Evolutionary conservation across 805 yeast genomes (phyloP), one percentile per base, ranked within the genome.

Genomic region (Teunomyces gatunensis): DNA sequence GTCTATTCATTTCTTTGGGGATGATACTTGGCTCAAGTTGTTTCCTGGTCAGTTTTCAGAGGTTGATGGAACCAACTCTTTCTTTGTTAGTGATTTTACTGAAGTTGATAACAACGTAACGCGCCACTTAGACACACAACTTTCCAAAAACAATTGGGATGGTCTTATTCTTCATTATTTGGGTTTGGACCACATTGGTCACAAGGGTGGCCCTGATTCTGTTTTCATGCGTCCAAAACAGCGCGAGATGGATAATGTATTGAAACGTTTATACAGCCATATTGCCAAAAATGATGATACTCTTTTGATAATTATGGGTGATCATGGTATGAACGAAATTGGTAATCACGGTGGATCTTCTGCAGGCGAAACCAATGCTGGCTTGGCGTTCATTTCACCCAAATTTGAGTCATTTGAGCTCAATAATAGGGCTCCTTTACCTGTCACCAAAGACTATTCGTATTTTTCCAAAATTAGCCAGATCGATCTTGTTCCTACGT

Each of bases 331-430:
- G 97, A 90, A 90, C 60, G 95, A 90, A 45, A 80, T 86, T 3
- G 97, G 97, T 1, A 92, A 91, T 57, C 98, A 94, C 63, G 99
- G 99, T 6, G 99, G 98, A 1, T 88, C 97, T 0, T 87, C 97
- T 1, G 3, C 76, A 0, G 96, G 97, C 1, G 99, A 94, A 64
- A 92, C 97, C 0, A 86, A 90, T 12, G 85, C 99, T 1, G 97
- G 86, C 0, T 57, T 94, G 58, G 68, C 83, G 1, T 75, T 92
- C 37, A 68, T 87, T 0, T 85, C 97, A 0, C 80, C 84, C 6
- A 77, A 77, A 54, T 77, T 90, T 47, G 11, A 21, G 12, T 9
- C n/a, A 5, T 23, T 37, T 7, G 15, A 10, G 2, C 40, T 37
- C 18, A 61, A 10, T 49, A 29, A 47, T 4, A 15, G n/a, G 23